Evolutionary conservation across 139 green algal genomes (phyloP), one percentile per base, ranked within the genome.

Genomic region (Closterium sp.): DNA sequence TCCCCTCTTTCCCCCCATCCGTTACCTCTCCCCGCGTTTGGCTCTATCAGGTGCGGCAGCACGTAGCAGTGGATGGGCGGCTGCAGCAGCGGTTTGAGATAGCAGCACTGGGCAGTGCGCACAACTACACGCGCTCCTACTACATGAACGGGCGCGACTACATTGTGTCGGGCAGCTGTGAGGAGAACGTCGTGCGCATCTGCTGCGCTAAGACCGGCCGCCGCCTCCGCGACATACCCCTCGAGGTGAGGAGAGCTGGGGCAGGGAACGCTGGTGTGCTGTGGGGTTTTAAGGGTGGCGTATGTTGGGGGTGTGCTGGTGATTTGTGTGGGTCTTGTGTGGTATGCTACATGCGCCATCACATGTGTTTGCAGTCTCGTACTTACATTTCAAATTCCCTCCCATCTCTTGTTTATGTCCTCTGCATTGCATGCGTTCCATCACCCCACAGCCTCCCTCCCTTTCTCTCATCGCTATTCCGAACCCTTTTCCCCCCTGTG

Each of bases 121-220:
- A 95, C 86, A 95, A 95, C 91, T 95, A 94, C 93, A 95, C 93
- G 38, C 91, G 93, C 9, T 89, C 79, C 6, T 93, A 93, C 70
- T 95, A 95, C 85, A 92, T 95, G 86, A 94, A 94, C 42, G 93
- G 88, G 13, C 32, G 91, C 6, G 91, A 92, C 73, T 94, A 95
- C 89, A 93, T 95, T 42, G 90, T 95, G 27, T 90, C 70, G 5
- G 93, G 93, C 34, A 91, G 73, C 86, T 95, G 93, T 45, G 93
- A 95, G 91, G 91, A 95, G 79, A 92, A 92, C 85, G 86, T 70
- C 3, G 93, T 94, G 62, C 91, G 92, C 70, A 32, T 95, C 31
- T 95, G 38, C 73, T 94, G 91, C 86, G 87, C 93, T n/a, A 85
- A 31, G 22, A 94, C 88, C 11, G 93, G 93, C 24, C 91, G 91